Base-by-base conservation (phyloP, 768 basidiomycete species). In the Lyophyllum decastes region DNA sequence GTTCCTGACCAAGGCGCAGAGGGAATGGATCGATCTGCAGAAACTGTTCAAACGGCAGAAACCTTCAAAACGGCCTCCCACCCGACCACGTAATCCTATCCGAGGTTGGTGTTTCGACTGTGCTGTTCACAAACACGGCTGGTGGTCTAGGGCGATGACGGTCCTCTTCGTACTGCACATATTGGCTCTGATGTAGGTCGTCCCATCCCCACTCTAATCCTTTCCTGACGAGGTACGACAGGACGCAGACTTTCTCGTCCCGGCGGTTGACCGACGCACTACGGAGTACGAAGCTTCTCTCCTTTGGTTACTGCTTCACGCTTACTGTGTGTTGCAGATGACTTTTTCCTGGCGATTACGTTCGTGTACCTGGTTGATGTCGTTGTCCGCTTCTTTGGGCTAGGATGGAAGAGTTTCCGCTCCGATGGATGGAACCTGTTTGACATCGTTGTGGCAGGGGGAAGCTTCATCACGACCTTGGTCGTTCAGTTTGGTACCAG, bases 391-490 rank as follows among this genome's bases (percentile, higher is more conserved):
- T 76, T 89, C 45, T 86, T 81, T 64, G 96, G 96, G 1, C 81
- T 98, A 2, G 95, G 95, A 1, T 89, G 87, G 86, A 71, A 70
- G 16, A 91, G 89, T 68, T 97, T 92, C 78, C 80, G 82, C n/a
- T 84, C 87, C 27, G 93, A 95, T 63, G 93, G 95, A 6, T 98
- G 96, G 95, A 97, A 96, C 68, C 64, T 94, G 1, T 98, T 95
- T 71, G 95, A 98, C 63, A 73, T 95, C 43, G 65, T 92, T 14
- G 87, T 92, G 24, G 86, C 94, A 17, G 76, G 74, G 2, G 95
- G 96, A 6, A 92, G 89, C 63, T 86, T 95, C 65, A 79, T 87
- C 40, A 95, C 95, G 1, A 96, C 92, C 0, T 68, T 95, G 26
- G 75, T 90, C 21, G 85, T 92, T 40, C 82, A 82, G 4, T 82